Conservation (phyloP, 2,329 filamentous ascomycete species). For the Colletotrichum viniferum region DNA sequence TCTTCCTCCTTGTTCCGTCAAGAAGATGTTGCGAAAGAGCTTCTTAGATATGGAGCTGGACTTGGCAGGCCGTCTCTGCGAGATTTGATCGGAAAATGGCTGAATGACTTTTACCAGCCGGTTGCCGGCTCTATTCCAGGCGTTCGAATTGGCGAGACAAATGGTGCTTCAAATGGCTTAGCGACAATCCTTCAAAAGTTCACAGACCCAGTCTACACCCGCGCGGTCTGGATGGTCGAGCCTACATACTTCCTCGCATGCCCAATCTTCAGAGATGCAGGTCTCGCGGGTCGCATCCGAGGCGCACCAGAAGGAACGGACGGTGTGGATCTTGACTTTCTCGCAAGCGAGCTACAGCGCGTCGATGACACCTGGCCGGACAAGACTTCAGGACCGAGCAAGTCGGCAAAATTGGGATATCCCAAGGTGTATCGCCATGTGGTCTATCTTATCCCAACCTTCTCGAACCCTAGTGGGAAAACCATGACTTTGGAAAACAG, state of each 20-base stretch:
- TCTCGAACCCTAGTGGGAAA: slow-evolving; percentile 84
- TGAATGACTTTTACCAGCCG: slow-evolving; percentile 62
- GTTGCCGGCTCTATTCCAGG: slow-evolving; percentile 33
- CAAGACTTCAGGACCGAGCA: neutral
- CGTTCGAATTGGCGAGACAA: slow-evolving; percentile 77
- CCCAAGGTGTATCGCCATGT: slow-evolving; percentile 84
- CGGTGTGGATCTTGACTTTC: slow-evolving; percentile 71
- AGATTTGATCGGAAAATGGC: slow-evolving; percentile 65
- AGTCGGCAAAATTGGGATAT: slow-evolving; percentile 33
- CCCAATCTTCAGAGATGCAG: slow-evolving; percentile 55
- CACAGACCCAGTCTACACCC: slow-evolving; percentile 77
- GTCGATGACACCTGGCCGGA: neutral
- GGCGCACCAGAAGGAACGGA: slow-evolving; percentile 79
- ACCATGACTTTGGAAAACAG: slow-evolving; percentile 78
- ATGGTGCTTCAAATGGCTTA: slow-evolving; percentile 83
- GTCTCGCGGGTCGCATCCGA: slow-evolving; percentile 52
- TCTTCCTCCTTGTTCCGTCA: neutral
- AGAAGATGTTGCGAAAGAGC: neutral
- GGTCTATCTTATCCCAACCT: slow-evolving; percentile 87
- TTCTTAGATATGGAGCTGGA: neutral
- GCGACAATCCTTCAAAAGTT: slow-evolving; percentile 79
- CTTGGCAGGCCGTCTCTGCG: neutral
- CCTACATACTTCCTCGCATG: slow-evolving; percentile 84
- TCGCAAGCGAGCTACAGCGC: slow-evolving; percentile 49
- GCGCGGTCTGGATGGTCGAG: slow-evolving; percentile 78